Percentiles rank a stretch among this genome's conserved stretches.
phyloP scores from a whole-genome alignment of 2,329 filamentous ascomycete species.

The Ophiocordyceps australis region DNA sequence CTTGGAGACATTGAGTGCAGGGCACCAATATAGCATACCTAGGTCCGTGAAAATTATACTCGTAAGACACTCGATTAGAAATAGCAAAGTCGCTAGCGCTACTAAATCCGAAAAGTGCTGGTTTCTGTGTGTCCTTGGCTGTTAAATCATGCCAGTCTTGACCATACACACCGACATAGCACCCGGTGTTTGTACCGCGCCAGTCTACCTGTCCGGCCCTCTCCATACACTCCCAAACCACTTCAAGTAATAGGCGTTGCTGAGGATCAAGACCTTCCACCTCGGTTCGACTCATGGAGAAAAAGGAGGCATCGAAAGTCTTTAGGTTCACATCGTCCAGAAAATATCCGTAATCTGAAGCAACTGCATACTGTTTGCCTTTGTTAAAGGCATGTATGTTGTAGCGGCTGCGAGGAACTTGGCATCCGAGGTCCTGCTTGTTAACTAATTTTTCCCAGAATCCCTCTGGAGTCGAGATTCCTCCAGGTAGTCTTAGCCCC shows the following conservation, averaged over 20 bases:
- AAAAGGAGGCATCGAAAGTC: constrained; percentile 8
- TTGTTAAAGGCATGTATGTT: background rate
- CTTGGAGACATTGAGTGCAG: background rate
- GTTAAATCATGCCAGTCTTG: constrained; percentile 3
- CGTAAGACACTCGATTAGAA: constrained; percentile 12
- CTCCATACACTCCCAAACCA: constrained; percentile 6
- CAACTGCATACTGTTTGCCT: background rate
- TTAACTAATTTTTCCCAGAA: background rate
- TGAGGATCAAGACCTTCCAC: constrained; percentile 12
- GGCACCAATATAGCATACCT: background rate
- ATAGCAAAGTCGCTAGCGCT: constrained; percentile 10
- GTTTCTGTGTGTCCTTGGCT: constrained; percentile 2
- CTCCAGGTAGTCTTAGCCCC: background rate
- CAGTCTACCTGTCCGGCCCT: constrained; percentile 2
- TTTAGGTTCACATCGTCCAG: constrained; percentile 8
- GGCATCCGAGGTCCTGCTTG: background rate
- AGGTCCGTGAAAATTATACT: constrained; percentile 9
- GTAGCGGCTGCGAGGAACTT: background rate
- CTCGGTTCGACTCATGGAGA: constrained; percentile 8
- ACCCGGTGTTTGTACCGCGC: constrained; percentile 2
- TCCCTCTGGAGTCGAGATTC: background rate
- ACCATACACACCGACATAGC: constrained; percentile 4
- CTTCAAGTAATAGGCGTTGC: constrained; percentile 12
- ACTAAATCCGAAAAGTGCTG: constrained; percentile 4
- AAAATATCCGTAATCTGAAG: constrained; percentile 7